A percentile compares a stretch with the other conserved stretches of the same genome.
Conservation (phyloP, 345 rosid genomes). For the Firmiana major region DNA sequence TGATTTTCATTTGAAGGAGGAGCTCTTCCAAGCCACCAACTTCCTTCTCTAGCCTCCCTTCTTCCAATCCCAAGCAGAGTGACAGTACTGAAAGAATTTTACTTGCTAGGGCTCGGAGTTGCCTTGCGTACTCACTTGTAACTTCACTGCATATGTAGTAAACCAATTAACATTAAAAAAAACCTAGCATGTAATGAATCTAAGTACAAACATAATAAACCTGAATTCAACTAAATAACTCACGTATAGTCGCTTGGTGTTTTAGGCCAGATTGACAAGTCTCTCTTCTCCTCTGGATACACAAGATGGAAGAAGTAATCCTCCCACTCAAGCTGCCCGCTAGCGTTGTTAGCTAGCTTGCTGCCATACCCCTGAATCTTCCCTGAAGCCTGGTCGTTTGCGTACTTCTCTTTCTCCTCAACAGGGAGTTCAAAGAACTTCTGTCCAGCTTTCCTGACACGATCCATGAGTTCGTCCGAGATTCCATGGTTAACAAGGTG, state of each 20-base stretch:
- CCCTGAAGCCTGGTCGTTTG: constrained; percentile 73
- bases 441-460: constrained; percentile 63
- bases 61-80: constrained; percentile 69
- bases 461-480: constrained; percentile 45
- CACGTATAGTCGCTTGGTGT: constrained; percentile 69
- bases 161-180: neutral
- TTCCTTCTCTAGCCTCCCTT: constrained; percentile 77
- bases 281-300: constrained; percentile 77
- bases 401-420: constrained; percentile 87
- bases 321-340: constrained; percentile 92
- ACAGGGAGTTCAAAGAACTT: constrained; percentile 55
- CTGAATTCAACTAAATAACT: constrained; percentile 18
- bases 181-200: neutral
- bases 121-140: constrained; percentile 77
- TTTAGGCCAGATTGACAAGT: constrained; percentile 79
- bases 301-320: constrained; percentile 87
- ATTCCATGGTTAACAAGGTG: constrained; percentile 89
- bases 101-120: constrained; percentile 58
- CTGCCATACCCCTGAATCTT: constrained; percentile 94
- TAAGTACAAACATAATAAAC: neutral
- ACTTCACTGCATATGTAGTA: constrained; percentile 40
- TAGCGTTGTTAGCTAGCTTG: constrained; percentile 82
- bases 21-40: constrained; percentile 85
- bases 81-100: constrained; percentile 63
- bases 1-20: constrained; percentile 83